These are phyloP conservation scores for Escovopsis sp. DNA, from an alignment of 2,329 filamentous ascomycete genomes.

Conservation along the genomic window DNA sequence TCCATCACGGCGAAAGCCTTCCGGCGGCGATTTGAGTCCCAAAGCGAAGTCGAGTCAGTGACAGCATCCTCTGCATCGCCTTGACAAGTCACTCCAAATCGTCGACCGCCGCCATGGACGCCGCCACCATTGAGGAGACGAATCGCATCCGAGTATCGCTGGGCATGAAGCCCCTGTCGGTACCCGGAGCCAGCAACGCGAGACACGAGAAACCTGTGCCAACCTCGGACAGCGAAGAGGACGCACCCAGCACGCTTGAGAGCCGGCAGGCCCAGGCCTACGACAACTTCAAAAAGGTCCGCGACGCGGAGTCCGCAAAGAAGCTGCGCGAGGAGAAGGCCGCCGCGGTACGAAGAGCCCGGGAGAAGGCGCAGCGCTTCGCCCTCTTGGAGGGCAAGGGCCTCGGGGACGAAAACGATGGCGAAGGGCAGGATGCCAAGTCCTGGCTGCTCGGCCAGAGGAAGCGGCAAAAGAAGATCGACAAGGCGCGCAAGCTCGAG, in stretches of 20 bases:
- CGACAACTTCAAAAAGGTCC: constrained; percentile 53
- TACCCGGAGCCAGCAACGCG: constrained; percentile 45
- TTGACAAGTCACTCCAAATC: no score
- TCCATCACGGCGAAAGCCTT: no score
- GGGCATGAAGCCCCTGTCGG: constrained; percentile 78
- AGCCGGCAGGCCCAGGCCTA: constrained; percentile 57
- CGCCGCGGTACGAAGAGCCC: constrained; percentile 73
- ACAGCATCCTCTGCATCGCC: no score
- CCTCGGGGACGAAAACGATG: constrained; percentile 59
- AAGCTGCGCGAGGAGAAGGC: constrained; percentile 63
- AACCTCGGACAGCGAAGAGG: constrained; percentile 45
- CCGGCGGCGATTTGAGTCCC: no score
- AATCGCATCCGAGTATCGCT: constrained; percentile 83
- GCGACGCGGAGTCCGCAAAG: constrained; percentile 62
- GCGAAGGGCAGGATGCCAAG: constrained; percentile 57
- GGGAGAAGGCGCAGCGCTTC: constrained; percentile 66
- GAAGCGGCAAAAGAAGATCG: constrained; percentile 86
- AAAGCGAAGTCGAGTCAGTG: no score
- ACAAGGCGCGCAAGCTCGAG: constrained; percentile 54
- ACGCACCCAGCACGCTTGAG: constrained; percentile 70
- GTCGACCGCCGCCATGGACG: no score
- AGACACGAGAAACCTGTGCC: constrained; percentile 29
- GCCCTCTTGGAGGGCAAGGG: constrained; percentile 67
- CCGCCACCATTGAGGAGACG: constrained; percentile 75
- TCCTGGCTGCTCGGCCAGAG: constrained; percentile 81